Evolutionary conservation across 164 flowering plant genomes (phyloP), one percentile per base, ranked within the genome.

Genomic region (Annona cherimola): DNA sequence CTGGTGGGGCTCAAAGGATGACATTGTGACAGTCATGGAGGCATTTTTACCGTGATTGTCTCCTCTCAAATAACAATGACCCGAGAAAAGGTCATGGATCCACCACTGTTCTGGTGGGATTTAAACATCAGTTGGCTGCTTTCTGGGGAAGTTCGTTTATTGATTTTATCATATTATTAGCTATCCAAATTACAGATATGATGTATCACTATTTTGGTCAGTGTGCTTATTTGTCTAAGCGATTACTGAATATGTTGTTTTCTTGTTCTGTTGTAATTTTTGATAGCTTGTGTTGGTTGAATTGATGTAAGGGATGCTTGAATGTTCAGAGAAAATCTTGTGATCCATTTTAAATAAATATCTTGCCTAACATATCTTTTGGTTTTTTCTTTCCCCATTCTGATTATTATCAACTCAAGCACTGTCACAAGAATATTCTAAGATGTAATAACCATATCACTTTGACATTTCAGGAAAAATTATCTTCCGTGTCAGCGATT

Each of bases 381-480:
- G n/a, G 9, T 11, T 41, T 14, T 19, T 60, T 55, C 61, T 67
- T 20, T 46, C 14, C 14, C 61, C 11, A 9, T 4, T 50, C 57
- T 16, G 14, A 50, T 26, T 26, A 26, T 26, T 26, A 16, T 50
- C 14, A 50, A 16, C 57, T 50, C 14, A 50, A 50, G 57, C 57
- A 50, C 14, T 16, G 14, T 50, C 11, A 9, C 35, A 65, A 43
- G 42, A 26, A 44, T 65, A 66, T 42, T 35, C 26, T 43, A 35
- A 68, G 3, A 11, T 63, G 63, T 69, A 42, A 63, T 19, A 8
- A 4, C 35, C 3, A 39, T 41, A 18, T 61, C 6, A 71, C 61
- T 68, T 42, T 40, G 71, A 39, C 16, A 54, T 40, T 76, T 74
- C 79, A 72, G 79, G 75, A 35, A 5, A 35, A 57, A 45, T 69